Evolutionary conservation across 371 early-diverging fungal genomes (phyloP).

Genomic region (Saksenaea oblongispora): DNA sequence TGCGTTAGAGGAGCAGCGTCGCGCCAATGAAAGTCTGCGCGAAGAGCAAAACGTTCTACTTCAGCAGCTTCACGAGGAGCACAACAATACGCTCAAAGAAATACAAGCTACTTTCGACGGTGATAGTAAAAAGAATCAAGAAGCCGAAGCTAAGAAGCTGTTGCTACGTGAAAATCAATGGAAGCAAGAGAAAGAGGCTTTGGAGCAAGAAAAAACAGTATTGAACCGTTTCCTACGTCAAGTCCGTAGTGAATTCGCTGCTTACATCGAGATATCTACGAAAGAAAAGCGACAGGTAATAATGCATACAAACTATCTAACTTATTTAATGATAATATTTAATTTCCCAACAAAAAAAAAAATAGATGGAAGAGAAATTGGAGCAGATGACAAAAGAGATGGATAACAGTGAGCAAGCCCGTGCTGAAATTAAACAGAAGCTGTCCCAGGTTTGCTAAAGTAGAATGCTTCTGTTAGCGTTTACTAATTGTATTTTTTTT

Average conservation of each 20-base stretch:
- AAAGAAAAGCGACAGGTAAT: neutral
- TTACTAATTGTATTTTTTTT: too few relatives aligned
- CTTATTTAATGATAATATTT: too few relatives aligned
- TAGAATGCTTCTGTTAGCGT: neutral
- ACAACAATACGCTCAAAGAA: neutral
- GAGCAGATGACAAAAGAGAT: conserved; percentile 22
- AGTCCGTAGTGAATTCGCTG: neutral
- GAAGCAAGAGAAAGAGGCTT: conserved; percentile 1
- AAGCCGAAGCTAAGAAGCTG: neutral
- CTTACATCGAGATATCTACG: neutral
- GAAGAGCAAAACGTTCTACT: conserved; percentile 18
- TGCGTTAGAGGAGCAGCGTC: conserved; percentile 19
- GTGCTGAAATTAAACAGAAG: conserved; percentile 42
- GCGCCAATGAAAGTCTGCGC: conserved; percentile 17
- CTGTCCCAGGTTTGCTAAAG: conserved; percentile 35
- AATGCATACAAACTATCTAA: neutral
- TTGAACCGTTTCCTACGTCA: neutral
- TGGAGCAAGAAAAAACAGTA: neutral
- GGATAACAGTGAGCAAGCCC: conserved; percentile 37
- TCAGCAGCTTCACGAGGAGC: neutral
- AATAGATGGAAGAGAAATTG: conserved; percentile 20
- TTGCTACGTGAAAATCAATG: neutral
- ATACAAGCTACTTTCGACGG: neutral
- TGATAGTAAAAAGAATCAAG: neutral
- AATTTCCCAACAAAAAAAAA: too few relatives aligned